Base-by-base conservation (phyloP, 768 basidiomycete genomes). In the Ephemerocybe angulata region DNA sequence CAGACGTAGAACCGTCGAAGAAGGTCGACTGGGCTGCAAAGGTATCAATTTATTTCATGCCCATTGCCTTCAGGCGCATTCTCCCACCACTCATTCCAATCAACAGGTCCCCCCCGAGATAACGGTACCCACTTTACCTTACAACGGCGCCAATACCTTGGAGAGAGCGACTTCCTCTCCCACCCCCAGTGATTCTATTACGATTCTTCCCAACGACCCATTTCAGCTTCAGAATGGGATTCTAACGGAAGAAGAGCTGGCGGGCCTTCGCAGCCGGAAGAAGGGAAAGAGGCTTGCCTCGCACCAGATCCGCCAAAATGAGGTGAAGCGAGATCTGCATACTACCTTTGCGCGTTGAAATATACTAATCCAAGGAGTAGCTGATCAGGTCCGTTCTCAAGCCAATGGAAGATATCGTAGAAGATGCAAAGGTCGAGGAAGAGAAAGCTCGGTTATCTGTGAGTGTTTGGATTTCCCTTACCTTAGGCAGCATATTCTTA, bases 371-470 rank as follows among this genome's bases (percentile, higher is more conserved):
- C 11, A 55, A 41, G 10, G 33, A 8, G 33, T 17, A 96, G 89
- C 86, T 94, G 56, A 96, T 98, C 58, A 66, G 72, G n/a, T 80
- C 83, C n/a, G 71, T 98, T 57, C 79, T 98, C 30, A 97, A 96
- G 70, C 83, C 93, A 1, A 88, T 98, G 83, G 89, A 93, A 31
- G 85, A 87, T 30, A 90, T 94, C 63, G 92, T 92, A 0, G 80
- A 83, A 49, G 91, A 96, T 62, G 93, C 93, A 15, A 80, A 76
- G 56, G 76, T 79, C 12, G 83, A 86, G 29, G 87, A 87, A 65
- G 81, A 86, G 31, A 77, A 78, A 28, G 75, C 80, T 33, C 86
- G 88, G 19, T 62, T 90, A 44, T 77, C 87, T 19, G 90, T 90
- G 63, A 58, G 82, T 70, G 22, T 8, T 24, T 22, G 25, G 12